Conservation (phyloP, 768 basidiomycete species). For the Guyanaporus albipodus region DNA sequence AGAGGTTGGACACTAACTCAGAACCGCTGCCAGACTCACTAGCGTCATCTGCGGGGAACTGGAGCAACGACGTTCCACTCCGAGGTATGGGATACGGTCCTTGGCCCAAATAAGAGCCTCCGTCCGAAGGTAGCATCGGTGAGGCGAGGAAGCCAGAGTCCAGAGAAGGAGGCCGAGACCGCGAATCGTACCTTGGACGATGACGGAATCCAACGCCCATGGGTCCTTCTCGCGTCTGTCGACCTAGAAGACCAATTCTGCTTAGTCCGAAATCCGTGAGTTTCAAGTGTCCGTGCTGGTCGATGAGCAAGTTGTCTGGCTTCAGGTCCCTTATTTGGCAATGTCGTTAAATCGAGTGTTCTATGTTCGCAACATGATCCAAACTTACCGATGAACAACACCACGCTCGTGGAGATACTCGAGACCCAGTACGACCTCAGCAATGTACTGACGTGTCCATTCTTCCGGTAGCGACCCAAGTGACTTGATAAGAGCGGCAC, state of each 20-base stretch:
- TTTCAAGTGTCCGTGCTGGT: conserved; percentile 94
- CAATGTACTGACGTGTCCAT: conserved; percentile 95
- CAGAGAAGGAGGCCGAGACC: conserved; percentile 79
- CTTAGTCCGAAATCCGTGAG: conserved; percentile 98
- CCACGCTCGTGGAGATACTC: conserved; percentile 96
- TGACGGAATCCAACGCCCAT: conserved; percentile 43
- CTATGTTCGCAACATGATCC: neutral
- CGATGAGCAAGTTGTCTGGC: conserved; percentile 97
- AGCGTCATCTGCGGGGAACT: conserved; percentile 71
- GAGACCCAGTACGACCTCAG: conserved; percentile 91
- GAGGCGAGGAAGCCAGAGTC: conserved; percentile 79
- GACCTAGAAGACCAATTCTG: conserved; percentile 94
- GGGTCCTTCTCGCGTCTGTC: conserved; percentile 77
- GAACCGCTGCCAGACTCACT: conserved; percentile 85
- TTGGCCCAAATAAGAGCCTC: conserved; percentile 80
- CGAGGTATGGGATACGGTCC: conserved; percentile 58
- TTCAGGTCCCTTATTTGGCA: conserved; percentile 77
- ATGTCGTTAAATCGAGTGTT: neutral
- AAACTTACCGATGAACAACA: conserved; percentile 88
- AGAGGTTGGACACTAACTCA: conserved; percentile 61
- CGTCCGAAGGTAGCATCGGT: conserved; percentile 62
- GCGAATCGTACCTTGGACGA: conserved; percentile 57
- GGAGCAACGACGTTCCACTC: conserved; percentile 61
- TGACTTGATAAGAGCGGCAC: conserved; percentile 94
- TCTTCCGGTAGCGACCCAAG: conserved; percentile 92